A percentile compares a stretch with the other conserved stretches of the same genome.
Conservation (phyloP, 2,329 filamentous ascomycete genomes). For the Aspergillus alliaceus region DNA sequence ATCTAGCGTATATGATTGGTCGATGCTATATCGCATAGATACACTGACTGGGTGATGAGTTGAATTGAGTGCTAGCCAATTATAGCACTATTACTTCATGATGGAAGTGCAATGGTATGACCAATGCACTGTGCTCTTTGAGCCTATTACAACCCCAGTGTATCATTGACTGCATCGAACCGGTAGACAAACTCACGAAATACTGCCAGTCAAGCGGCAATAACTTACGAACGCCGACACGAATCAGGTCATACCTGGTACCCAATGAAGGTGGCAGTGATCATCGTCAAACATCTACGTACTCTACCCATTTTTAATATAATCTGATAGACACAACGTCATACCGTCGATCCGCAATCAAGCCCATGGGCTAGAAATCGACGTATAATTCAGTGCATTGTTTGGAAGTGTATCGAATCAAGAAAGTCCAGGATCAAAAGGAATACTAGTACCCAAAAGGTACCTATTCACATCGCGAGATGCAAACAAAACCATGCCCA, state of each 20-base stretch:
- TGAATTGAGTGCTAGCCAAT: no score
- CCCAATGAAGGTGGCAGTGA: no score
- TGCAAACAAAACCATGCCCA: slow-evolving; percentile 22
- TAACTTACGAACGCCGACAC: no score
- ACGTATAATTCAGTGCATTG: slow-evolving; percentile 2
- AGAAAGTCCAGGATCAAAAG: slow-evolving; percentile 5
- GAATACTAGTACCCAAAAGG: slow-evolving; percentile 4
- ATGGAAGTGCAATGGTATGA: no score
- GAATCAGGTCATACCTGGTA: no score
- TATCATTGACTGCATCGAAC: no score
- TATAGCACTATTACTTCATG: no score
- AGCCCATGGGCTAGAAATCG: not conserved
- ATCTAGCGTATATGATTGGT: not conserved
- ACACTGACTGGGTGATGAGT: no score
- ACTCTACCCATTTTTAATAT: not conserved
- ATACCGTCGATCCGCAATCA: not conserved
- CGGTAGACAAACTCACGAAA: no score
- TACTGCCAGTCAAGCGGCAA: no score
- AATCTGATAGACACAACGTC: not conserved
- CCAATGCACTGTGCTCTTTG: no score
- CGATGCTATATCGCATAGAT: not conserved
- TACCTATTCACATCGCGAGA: slow-evolving; percentile 22
- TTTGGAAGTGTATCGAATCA: not conserved
- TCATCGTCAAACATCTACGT: not conserved
- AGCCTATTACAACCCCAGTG: no score